Evolutionary conservation across 2,329 filamentous ascomycete genomes (phyloP), one percentile per base, ranked within the genome.

Genomic region (Xylariaceae sp.): DNA sequence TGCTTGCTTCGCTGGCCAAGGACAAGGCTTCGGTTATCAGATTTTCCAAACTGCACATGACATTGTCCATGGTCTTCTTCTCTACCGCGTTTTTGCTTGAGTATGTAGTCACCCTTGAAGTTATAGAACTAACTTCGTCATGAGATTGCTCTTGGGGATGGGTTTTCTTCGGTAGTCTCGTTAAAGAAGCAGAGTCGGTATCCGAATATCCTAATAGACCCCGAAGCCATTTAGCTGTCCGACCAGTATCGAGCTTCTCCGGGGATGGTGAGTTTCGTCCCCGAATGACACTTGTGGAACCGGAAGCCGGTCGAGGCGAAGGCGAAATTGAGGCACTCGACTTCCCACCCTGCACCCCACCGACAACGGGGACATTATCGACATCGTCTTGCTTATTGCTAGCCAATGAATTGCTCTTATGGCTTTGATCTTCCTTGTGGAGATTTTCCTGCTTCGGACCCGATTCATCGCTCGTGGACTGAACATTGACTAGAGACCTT

Each of bases 1-100:
- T 69, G 4, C 72, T 67, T 10, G 68, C 71, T 47, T 74, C 69
- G 16, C 72, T 68, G 10, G 75, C 76, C 40, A 79, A 63, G 1
- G 69, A 64, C 8, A 79, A 60, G 10, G 76, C 75, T 61, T 80
- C 76, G 30, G 67, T 71, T 5, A 80, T 61, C 16, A 80, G 70
- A 21, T 71, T 67, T 54, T 80, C 76, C 22, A 80, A 65, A 53
- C 78, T 72, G 18, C 58, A 43, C 60, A 68, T 58, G 5, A 63
- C 62, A 10, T 58, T 52, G 41, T 62, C 53, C 50, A 68, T 66
- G 9, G 59, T 58, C 15, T 54, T 51, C 9, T 46, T 58, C 39
- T 67, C 61, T 8, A 58, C 58, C 15, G 46, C 57, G 41, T 62
- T 64, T 49, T 65, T 30, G 6, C 49, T 53, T 1, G 67, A 68